Conservation (phyloP, 2,329 filamentous ascomycete species). For the Truncatella angustata region DNA sequence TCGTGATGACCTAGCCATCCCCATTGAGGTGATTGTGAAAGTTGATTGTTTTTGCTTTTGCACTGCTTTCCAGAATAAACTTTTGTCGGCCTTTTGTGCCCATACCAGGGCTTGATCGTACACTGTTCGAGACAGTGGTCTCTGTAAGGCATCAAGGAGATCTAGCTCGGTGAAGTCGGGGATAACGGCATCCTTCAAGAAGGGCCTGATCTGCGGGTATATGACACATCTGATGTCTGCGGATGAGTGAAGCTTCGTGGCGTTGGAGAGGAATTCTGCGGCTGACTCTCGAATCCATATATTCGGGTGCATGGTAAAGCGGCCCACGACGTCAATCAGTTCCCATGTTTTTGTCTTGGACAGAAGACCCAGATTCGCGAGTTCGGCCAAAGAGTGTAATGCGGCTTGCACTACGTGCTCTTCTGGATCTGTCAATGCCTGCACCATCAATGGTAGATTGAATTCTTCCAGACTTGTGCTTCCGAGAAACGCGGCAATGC, state of each 20-base stretch:
- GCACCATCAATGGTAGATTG: constrained; percentile 92
- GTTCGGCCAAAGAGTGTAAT: constrained; percentile 80
- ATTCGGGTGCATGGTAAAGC: constrained; percentile 92
- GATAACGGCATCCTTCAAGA: constrained; percentile 71
- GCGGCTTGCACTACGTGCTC: constrained; percentile 93
- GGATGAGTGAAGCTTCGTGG: constrained; percentile 70
- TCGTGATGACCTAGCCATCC: constrained; percentile 53
- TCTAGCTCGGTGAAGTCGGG: constrained; percentile 67
- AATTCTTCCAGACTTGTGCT: constrained; percentile 90
- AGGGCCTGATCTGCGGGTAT: constrained; percentile 75
- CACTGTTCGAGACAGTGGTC: constrained; percentile 73
- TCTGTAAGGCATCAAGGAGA: constrained; percentile 79
- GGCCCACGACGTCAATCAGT: constrained; percentile 75
- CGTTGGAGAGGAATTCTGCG: constrained; percentile 75
- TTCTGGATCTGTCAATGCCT: constrained; percentile 88
- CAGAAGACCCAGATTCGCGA: constrained; percentile 84
- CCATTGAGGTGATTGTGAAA: constrained; percentile 63
- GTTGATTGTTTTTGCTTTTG: constrained; percentile 63
- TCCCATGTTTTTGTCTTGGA: constrained; percentile 85
- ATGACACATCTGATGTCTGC: constrained; percentile 85
- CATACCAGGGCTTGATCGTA: constrained; percentile 85
- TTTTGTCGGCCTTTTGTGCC: constrained; percentile 78
- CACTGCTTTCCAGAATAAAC: constrained; percentile 82
- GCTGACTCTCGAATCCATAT: constrained; percentile 92
- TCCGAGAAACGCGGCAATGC: constrained; percentile 86